A percentile compares a stretch with the other conserved stretches of the same genome.
phyloP scores from a whole-genome alignment of 305 asterid species.

The Coffea humblotiana region DNA sequence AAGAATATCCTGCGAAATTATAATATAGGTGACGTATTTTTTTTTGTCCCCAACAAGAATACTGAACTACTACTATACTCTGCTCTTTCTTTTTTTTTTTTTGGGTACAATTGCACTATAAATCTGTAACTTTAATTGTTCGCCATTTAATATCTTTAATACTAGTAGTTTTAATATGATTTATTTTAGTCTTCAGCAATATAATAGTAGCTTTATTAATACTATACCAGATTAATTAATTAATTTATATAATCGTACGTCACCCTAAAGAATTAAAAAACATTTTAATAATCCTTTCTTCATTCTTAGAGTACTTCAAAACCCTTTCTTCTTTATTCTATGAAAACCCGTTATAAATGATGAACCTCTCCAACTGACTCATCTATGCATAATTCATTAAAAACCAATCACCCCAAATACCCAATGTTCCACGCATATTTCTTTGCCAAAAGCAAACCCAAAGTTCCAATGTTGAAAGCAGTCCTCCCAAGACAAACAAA shows the following conservation, averaged over 20 bases:
- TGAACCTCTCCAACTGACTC: not conserved
- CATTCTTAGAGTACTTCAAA: not conserved
- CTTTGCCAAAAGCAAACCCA: not conserved
- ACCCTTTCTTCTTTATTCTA: not conserved
- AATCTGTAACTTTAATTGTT: too few relatives aligned
- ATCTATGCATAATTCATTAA: conserved; percentile 5
- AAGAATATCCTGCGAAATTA: not conserved
- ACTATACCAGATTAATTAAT: not conserved
- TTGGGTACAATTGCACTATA: too few relatives aligned
- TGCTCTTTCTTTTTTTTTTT: not conserved
- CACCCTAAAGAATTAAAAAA: not conserved
- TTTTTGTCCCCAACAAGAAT: too few relatives aligned
- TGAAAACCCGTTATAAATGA: conserved; percentile 14
- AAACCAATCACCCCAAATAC: too few relatives aligned
- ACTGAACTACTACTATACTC: too few relatives aligned
- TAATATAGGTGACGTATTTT: not conserved
- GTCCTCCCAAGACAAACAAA: too few relatives aligned
- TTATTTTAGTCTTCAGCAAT: not conserved
- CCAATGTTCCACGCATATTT: not conserved
- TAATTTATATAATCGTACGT: not conserved
- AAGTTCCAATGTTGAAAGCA: not conserved
- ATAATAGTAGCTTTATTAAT: not conserved
- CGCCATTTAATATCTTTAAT: too few relatives aligned
- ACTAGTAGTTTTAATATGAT: too few relatives aligned
- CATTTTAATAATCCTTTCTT: not conserved